Evolutionary conservation across 495 filamentous ascomycete genomes (phyloP), one percentile per base, ranked within the genome.

Genomic region (Geopyxis carbonaria): DNA sequence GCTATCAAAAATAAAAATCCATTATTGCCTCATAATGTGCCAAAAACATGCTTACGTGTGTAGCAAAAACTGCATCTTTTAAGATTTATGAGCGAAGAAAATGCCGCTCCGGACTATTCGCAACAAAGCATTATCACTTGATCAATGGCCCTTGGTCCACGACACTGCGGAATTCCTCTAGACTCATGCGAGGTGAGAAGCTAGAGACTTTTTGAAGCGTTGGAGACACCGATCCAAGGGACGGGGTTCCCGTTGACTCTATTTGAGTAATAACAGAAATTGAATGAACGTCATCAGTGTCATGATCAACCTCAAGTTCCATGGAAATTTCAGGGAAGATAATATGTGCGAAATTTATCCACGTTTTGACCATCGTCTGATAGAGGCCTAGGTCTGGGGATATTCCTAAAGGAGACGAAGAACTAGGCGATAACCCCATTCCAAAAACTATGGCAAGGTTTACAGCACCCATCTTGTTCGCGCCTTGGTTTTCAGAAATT

Each of bases 401-500:
- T 22, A 56, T 42, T n/a, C 53, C 52, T 22, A 56, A 30, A 11
- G 51, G 46, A 15, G 45, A 43, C 19, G 46, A 31, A n/a, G 50
- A 40, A 25, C 38, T 43, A 10, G 47, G 52, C 10, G 55, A 50
- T 23, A 57, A 45, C 15, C 55, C 53, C 55, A 57, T 57, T 18
- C 55, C 55, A 38, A 58, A 58, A 13, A 58, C 55, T 41, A 58
- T 57, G 10, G 55, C 55, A 22, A 58, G 55, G 24, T 58, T 58
- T 29, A 55, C 51, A 8, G 51, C 55, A 41, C 42, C 44, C 55
- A 58, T 58, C 31, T 55, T 58, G 38, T 58, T 58, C 15, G 44
- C 45, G 14, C 32, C 15, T 15, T 46, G 46, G 32, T 58, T 55
- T 8, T 42, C 31, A 19, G 55, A 44, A 41, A 58, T 49, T 34